Evolutionary conservation across 2,329 filamentous ascomycete genomes (phyloP).

Genomic region (Sporothrix luriei): DNA sequence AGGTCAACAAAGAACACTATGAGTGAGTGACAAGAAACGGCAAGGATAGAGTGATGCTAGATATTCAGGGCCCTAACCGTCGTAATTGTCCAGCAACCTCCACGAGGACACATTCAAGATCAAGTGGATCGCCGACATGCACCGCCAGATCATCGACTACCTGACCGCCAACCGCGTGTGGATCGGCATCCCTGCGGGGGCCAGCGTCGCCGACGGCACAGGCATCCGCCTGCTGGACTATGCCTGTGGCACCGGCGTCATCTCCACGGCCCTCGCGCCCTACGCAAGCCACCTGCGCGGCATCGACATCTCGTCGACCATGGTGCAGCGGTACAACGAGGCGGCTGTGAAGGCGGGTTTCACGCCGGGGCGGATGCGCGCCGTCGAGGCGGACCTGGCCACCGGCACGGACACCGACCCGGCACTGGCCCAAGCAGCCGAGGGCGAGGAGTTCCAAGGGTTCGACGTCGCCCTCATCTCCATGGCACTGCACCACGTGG

Average conservation of each 20-base stretch:
- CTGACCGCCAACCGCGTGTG: conserved; percentile 29
- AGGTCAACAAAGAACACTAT: conserved; percentile 34
- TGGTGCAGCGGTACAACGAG: conserved; percentile 38
- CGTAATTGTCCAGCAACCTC: not conserved
- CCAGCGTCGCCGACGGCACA: not conserved
- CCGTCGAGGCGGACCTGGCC: conserved; percentile 36
- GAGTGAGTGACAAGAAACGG: conserved; percentile 26
- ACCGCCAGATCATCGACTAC: conserved; percentile 28
- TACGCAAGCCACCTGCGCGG: conserved; percentile 35
- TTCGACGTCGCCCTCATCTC: conserved; percentile 37
- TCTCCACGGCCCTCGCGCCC: conserved; percentile 30
- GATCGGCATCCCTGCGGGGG: conserved; percentile 31
- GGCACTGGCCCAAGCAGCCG: not conserved
- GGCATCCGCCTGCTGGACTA: conserved; percentile 35
- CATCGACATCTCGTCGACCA: conserved; percentile 38
- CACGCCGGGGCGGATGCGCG: conserved; percentile 34
- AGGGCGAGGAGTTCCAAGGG: conserved; percentile 29
- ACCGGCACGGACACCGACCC: conserved; percentile 1
- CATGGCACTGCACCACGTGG: conserved; percentile 38
- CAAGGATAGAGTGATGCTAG: no score
- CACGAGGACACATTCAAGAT: conserved; percentile 25
- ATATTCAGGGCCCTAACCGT: no score
- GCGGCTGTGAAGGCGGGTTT: conserved; percentile 26
- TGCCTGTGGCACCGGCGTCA: conserved; percentile 35
- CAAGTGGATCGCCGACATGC: conserved; percentile 31